These are phyloP conservation scores for Daucus carota DNA, from an alignment of 129 eudicot species.

Conservation along the genomic window DH1_v3.0 NC_030385.2:42075001-42075500, in stretches of 20 bases:
- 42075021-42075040: conserved; percentile 71
- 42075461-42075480: conserved; percentile 59
- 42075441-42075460: conserved; percentile 85
- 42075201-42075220: conserved; percentile 56
- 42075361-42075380: conserved; percentile 78
- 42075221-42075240: conserved; percentile 76
- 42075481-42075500: conserved; percentile 55
- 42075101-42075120: conserved; percentile 40
- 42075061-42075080: conserved; percentile 76
- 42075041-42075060: conserved; percentile 75
- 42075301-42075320: conserved; percentile 46
- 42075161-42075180: conserved; percentile 54
- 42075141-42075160: conserved; percentile 66
- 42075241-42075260: conserved; percentile 60
- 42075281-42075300: conserved; percentile 43
- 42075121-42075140: conserved; percentile 69
- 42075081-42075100: conserved; percentile 47
- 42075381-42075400: conserved; percentile 39
- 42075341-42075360: conserved; percentile 74
- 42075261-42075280: conserved; percentile 62
- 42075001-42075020: conserved; percentile 71
- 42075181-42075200: conserved; percentile 46
- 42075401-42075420: conserved; percentile 63
- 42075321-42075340: conserved; percentile 72
- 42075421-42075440: conserved; percentile 66